These are phyloP conservation scores for Pleochaeta shiraiana DNA, from an alignment of 2,329 filamentous ascomycete genomes.

Conservation along the genomic window DNA sequence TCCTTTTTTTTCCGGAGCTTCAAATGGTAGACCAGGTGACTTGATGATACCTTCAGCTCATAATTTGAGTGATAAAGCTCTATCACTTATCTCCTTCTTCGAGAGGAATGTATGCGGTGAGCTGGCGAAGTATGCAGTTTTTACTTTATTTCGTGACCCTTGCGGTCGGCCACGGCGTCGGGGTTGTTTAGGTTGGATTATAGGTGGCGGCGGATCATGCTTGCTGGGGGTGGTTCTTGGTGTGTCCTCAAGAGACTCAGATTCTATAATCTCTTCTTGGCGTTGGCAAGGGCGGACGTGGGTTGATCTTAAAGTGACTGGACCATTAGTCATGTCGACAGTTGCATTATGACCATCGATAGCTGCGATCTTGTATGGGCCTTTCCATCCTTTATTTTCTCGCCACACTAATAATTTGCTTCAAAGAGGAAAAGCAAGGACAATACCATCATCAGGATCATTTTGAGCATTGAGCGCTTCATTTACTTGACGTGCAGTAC, in stretches of 20 bases:
- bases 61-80: neutral
- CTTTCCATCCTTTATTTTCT: constrained; percentile 2
- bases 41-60: constrained; percentile 2
- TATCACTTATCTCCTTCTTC: neutral
- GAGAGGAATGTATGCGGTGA: neutral
- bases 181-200: neutral
- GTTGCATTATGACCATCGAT: neutral
- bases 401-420: neutral
- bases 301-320: constrained; percentile 2
- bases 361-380: neutral
- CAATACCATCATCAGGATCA: neutral
- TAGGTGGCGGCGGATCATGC: neutral
- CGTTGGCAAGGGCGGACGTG: neutral
- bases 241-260: neutral
- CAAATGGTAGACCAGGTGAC: constrained; percentile 3
- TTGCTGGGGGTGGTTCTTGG: neutral
- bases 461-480: constrained; percentile 1
- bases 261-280: neutral
- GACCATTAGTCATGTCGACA: neutral
- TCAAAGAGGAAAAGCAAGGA: neutral
- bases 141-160: constrained; percentile 1
- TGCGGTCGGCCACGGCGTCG: constrained; percentile 1
- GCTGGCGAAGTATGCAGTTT: neutral
- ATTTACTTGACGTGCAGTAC: neutral
- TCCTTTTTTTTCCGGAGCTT: constrained; percentile 3